These are phyloP conservation scores for Coprinellus micaceus DNA, from an alignment of 768 basidiomycete species.

Conservation along the genomic window DNA sequence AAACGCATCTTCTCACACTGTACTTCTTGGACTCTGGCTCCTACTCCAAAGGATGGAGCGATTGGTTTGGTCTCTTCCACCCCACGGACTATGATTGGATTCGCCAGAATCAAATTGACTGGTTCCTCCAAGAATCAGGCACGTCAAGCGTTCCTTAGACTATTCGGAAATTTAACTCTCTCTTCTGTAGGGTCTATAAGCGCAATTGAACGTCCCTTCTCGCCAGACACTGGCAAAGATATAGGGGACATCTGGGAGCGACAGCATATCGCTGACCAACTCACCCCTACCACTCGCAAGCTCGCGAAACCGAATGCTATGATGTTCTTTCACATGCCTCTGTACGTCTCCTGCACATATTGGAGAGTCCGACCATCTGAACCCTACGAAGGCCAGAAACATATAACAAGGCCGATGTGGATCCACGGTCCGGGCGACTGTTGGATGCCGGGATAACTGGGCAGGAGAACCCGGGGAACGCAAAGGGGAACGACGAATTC, in stretches of 20 bases:
- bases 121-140: slow-evolving; percentile 84
- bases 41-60: slow-evolving; percentile 58
- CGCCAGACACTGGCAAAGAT: slow-evolving; percentile 70
- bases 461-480: slow-evolving; percentile 55
- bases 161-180: neutral
- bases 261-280: slow-evolving; percentile 53
- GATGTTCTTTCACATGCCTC: slow-evolving; percentile 97
- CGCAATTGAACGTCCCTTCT: slow-evolving; percentile 79
- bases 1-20: slow-evolving; percentile 82
- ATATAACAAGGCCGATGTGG: slow-evolving; percentile 64
- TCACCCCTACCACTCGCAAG: slow-evolving; percentile 44
- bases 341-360: slow-evolving; percentile 44
- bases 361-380: neutral
- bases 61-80: slow-evolving; percentile 62
- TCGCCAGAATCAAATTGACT: slow-evolving; percentile 79
- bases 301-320: slow-evolving; percentile 93
- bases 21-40: slow-evolving; percentile 90
- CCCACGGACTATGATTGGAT: slow-evolving; percentile 86
- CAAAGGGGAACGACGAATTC: slow-evolving; percentile 75
- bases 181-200: slow-evolving; percentile 48
- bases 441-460: slow-evolving; percentile 70
- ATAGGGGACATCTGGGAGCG: slow-evolving; percentile 58
- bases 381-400: slow-evolving; percentile 67
- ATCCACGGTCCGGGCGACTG: slow-evolving; percentile 51
- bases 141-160: slow-evolving; percentile 14